phyloP scores from a whole-genome alignment of 2,329 filamentous ascomycete genomes.

The Epichloe glyceriae region DNA sequence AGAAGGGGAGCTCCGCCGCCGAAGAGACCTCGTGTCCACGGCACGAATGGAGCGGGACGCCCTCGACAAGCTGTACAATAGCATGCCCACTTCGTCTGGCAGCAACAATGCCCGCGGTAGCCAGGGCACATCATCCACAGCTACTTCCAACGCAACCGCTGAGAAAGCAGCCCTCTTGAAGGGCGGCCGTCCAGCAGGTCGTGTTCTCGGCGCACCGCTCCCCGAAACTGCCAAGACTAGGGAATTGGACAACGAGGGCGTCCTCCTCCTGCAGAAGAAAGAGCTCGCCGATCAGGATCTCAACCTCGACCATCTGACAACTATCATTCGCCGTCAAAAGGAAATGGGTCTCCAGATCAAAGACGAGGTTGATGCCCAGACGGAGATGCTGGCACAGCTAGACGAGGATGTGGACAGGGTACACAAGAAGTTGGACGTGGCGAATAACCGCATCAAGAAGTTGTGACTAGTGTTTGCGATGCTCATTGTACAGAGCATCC shows the following conservation, averaged over 20 bases:
- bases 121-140: conserved; percentile 7
- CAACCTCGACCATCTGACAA: conserved; percentile 54
- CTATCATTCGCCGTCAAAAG: conserved; percentile 58
- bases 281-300: conserved; percentile 65
- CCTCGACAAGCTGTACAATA: conserved; percentile 59
- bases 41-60: conserved; percentile 64
- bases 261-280: conserved; percentile 60
- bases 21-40: conserved; percentile 56
- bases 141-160: conserved; percentile 18
- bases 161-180: conserved; percentile 38
- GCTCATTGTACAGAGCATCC: conserved; percentile 14
- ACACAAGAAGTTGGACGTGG: conserved; percentile 56
- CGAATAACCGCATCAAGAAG: conserved; percentile 58
- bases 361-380: conserved; percentile 59
- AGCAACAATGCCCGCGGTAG: conserved; percentile 28
- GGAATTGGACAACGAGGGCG: conserved; percentile 63
- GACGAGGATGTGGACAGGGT: conserved; percentile 55
- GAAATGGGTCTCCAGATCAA: conserved; percentile 69
- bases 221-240: conserved; percentile 65
- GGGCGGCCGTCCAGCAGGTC: conserved; percentile 31
- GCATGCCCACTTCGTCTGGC: conserved; percentile 19
- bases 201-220: conserved; percentile 59
- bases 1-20: conserved; percentile 59
- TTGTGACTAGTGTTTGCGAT: conserved; percentile 33
- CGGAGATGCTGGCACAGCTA: conserved; percentile 53